Conservation (phyloP, 2,329 filamentous ascomycete genomes). For the Lachnellula suecica region DNA sequence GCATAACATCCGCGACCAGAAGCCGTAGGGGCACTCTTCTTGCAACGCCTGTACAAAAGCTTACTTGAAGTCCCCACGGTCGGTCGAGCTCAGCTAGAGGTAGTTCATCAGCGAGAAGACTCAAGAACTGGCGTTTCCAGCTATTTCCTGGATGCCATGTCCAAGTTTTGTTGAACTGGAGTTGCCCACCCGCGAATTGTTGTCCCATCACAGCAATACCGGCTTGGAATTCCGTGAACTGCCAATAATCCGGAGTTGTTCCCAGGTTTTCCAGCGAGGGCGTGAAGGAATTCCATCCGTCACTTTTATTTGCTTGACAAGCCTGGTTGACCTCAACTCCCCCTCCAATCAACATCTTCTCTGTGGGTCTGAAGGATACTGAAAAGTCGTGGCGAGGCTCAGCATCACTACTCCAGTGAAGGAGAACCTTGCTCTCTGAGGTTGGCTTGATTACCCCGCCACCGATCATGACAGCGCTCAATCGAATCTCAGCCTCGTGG, state of each 20-base stretch:
- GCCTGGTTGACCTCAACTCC: not conserved
- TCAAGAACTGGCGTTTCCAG: slow-evolving; percentile 7
- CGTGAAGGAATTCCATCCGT: slow-evolving; percentile 1
- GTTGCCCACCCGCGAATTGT: slow-evolving; percentile 1
- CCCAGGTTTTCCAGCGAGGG: slow-evolving; percentile 7
- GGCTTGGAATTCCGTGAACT: slow-evolving; percentile 3
- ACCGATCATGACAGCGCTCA: not conserved
- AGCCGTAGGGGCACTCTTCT: slow-evolving; percentile 18
- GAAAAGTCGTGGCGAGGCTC: not conserved
- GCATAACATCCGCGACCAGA: slow-evolving; percentile 20
- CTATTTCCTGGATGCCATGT: slow-evolving; percentile 1
- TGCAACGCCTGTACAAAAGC: slow-evolving; percentile 25
- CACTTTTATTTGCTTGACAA: slow-evolving; percentile 3
- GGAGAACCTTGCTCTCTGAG: not conserved
- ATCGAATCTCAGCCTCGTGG: too few species aligned
- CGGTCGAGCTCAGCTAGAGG: slow-evolving; percentile 4
- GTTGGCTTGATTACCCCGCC: not conserved
- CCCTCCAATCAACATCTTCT: slow-evolving; percentile 8
- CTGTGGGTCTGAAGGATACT: slow-evolving; percentile 1
- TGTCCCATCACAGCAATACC: too few species aligned
- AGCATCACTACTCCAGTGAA: slow-evolving; percentile 13
- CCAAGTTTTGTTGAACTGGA: slow-evolving; percentile 3
- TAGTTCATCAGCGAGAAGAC: slow-evolving; percentile 5
- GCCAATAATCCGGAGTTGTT: slow-evolving; percentile 4
- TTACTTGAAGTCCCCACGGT: slow-evolving; percentile 24